Conservation (phyloP, 768 basidiomycete species). For the Xerocomellus dryophilus region DNA sequence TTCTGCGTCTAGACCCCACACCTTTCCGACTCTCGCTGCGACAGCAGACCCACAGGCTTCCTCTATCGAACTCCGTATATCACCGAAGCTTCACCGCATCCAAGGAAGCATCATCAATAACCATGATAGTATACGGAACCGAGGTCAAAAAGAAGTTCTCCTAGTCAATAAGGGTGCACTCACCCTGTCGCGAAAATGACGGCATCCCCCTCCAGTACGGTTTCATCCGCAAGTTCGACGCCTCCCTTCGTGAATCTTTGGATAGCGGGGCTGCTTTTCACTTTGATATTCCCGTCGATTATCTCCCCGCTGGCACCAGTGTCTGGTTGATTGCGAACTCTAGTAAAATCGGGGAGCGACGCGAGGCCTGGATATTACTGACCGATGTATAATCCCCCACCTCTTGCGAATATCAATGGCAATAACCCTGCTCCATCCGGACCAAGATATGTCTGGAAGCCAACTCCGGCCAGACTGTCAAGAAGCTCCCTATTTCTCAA, state of each 20-base stretch:
- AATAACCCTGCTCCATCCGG: constrained; percentile 37
- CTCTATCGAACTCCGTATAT: constrained; percentile 38
- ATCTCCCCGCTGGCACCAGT: constrained; percentile 45
- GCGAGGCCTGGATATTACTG: background rate
- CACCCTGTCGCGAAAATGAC: constrained; percentile 36
- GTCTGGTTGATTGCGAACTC: constrained; percentile 16
- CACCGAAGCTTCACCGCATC: constrained; percentile 39
- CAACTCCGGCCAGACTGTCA: constrained; percentile 34
- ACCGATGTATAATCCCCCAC: constrained; percentile 42
- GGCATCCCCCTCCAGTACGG: constrained; percentile 26
- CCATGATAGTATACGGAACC: background rate
- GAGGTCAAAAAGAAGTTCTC: background rate
- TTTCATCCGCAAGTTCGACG: constrained; percentile 30
- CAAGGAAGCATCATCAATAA: background rate
- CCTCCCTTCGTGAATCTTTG: constrained; percentile 28
- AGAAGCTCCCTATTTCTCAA: constrained; percentile 34
- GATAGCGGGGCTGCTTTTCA: constrained; percentile 39
- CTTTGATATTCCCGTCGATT: constrained; percentile 48
- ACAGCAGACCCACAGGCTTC: constrained; percentile 48
- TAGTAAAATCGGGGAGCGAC: background rate
- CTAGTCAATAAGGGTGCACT: background rate
- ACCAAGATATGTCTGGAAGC: constrained; percentile 39
- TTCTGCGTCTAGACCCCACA: constrained; percentile 67
- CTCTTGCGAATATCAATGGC: constrained; percentile 30
- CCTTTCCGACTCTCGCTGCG: constrained; percentile 43